Evolutionary conservation across 1,139 yeast species (phyloP).

Genomic region (Suhomyces chickasaworum): DNA sequence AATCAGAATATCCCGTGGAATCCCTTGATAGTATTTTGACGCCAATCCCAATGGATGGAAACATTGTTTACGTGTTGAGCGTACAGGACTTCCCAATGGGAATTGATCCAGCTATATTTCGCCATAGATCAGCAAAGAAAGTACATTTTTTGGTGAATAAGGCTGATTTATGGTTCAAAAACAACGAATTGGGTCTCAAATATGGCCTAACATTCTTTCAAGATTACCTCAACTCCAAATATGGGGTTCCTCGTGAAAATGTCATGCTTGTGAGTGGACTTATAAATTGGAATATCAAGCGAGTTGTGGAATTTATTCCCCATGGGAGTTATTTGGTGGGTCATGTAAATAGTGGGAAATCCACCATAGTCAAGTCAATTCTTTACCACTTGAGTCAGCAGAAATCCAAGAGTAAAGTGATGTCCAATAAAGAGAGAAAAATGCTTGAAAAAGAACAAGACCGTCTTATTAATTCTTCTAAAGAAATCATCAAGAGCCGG

Average conservation of each 20-base stretch:
- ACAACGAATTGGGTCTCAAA: slow-evolving; percentile 31
- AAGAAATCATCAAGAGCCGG: slow-evolving; percentile 9
- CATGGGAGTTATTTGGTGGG: slow-evolving; percentile 64
- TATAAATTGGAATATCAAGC: slow-evolving; percentile 53
- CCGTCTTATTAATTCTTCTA: slow-evolving; percentile 14
- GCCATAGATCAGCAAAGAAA: slow-evolving; percentile 35
- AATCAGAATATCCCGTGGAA: slow-evolving; percentile 38
- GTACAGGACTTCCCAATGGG: slow-evolving; percentile 73
- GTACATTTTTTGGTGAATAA: slow-evolving; percentile 60
- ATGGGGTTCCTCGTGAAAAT: slow-evolving; percentile 45
- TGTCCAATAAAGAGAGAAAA: slow-evolving; percentile 16
- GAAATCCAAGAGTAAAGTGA: slow-evolving; percentile 9
- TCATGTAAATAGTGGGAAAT: slow-evolving; percentile 75
- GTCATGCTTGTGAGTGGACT: slow-evolving; percentile 53
- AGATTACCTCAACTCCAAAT: slow-evolving; percentile 41
- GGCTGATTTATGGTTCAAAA: slow-evolving; percentile 52
- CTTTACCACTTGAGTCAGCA: slow-evolving; percentile 27
- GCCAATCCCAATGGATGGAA: slow-evolving; percentile 50
- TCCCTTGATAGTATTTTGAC: slow-evolving; percentile 38
- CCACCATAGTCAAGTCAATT: slow-evolving; percentile 59
- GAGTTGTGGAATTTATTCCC: slow-evolving; percentile 37
- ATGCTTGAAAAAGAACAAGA: slow-evolving; percentile 24
- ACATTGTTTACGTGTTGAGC: slow-evolving; percentile 60
- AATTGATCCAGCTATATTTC: slow-evolving; percentile 41
- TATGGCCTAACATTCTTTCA: slow-evolving; percentile 49